phyloP scores from a whole-genome alignment of 768 basidiomycete species.

The Russula olivacea region DNA sequence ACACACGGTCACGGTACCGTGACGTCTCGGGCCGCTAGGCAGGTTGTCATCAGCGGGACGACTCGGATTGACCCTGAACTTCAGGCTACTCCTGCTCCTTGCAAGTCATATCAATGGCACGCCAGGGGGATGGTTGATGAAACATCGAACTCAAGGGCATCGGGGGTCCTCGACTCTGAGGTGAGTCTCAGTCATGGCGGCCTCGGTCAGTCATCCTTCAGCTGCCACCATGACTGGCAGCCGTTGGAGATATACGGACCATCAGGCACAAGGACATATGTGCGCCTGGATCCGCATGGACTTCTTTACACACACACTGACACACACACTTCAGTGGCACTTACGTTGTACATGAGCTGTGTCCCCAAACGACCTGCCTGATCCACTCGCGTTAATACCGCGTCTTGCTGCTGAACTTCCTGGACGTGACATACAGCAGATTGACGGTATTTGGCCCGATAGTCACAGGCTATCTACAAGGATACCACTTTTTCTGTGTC shows the following conservation, averaged over 20 bases:
- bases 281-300: constrained; percentile 63
- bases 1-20: no score
- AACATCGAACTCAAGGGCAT: constrained; percentile 51
- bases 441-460: constrained; percentile 57
- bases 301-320: constrained; percentile 65
- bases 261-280: constrained; percentile 71
- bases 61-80: neutral
- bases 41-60: neutral
- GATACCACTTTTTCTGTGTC: constrained; percentile 55
- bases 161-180: constrained; percentile 21
- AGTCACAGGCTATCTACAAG: no score
- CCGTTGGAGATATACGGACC: constrained; percentile 86
- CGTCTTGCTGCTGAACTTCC: constrained; percentile 50
- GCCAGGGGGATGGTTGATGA: constrained; percentile 61
- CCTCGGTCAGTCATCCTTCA: constrained; percentile 29
- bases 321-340: constrained; percentile 49
- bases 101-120: constrained; percentile 66
- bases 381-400: constrained; percentile 32
- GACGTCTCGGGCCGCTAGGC: no score
- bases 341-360: constrained; percentile 82
- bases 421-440: constrained; percentile 60
- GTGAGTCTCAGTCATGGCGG: constrained; percentile 2
- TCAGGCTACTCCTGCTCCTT: constrained; percentile 60
- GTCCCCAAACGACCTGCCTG: constrained; percentile 53
- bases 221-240: no score